These are phyloP conservation scores for Pterulicium gracile DNA, from an alignment of 1,284 basidiomycete species.

Conservation along the genomic window DNA sequence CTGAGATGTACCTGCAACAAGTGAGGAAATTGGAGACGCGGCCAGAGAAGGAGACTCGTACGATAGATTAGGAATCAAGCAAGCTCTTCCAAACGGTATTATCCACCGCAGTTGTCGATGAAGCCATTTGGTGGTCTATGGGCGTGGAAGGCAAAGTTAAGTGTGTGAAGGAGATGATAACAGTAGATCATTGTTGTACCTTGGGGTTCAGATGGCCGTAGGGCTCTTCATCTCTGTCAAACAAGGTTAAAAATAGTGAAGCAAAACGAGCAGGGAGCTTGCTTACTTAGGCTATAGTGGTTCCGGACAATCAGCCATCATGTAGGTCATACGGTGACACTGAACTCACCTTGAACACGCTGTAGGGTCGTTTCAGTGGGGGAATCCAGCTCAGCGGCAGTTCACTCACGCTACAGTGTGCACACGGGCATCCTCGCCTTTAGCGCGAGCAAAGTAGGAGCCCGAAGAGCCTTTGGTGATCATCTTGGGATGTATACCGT, in stretches of 20 bases:
- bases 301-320: background rate
- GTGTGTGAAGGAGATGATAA: too few species aligned
- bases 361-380: conserved; percentile 18
- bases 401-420: conserved; percentile 67
- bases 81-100: conserved; percentile 77
- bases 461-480: conserved; percentile 81
- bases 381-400: too few species aligned
- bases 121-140: conserved; percentile 84
- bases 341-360: conserved; percentile 61
- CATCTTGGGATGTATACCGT: conserved; percentile 81
- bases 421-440: conserved; percentile 47
- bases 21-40: conserved; percentile 4
- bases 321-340: background rate
- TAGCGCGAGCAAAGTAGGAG: conserved; percentile 77
- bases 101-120: conserved; percentile 80
- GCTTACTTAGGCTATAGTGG: conserved; percentile 1
- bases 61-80: conserved; percentile 81
- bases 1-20: conserved; percentile 44
- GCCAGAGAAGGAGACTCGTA: conserved; percentile 16
- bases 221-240: conserved; percentile 81
- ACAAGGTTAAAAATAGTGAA: background rate
- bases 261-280: background rate
- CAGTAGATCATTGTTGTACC: conserved; percentile 31
- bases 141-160: too few species aligned
- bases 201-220: conserved; percentile 79